Evolutionary conservation across 2,329 filamentous ascomycete species (phyloP), one percentile per base, ranked within the genome.

Genomic region (Bipolaris zeicola): DNA sequence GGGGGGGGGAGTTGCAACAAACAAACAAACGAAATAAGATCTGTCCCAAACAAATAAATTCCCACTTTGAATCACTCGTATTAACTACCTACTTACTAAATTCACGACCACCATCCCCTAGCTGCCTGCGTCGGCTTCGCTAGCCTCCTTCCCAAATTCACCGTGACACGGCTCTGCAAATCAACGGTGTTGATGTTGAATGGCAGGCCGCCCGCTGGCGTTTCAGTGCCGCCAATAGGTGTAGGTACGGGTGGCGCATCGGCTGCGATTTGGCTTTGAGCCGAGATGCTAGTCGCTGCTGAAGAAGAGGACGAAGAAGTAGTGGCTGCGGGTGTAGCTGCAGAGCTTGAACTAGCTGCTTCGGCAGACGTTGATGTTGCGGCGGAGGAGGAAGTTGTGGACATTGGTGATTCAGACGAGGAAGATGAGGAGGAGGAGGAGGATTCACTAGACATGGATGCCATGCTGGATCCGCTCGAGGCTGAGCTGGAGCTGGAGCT

Each of bases 131-230:
- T 73, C 22, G 66, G 63, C 56, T 58, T 57, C 8, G 61, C 65
- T 43, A 58, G 36, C 46, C 72, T 60, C 59, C 50, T 56, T 5
- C 72, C 72, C 37, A 77, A 39, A 24, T 70, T 71, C 7, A 76
- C 73, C 4, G 73, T 76, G 1, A 77, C 73, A 5, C 66, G 66
- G 39, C 67, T 73, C 58, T 75, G 70, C 60, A 77, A 58, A 31
- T 46, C 36, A 31, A 76, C 60, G 5, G 70, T 76, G 31, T 65
- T 67, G 54, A 77, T 72, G 45, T 77, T 68, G 36, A 77, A 76
- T 2, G 73, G 71, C 18, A 71, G 46, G 3, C 49, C 50, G 20
- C 65, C 67, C 28, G 63, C 49, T 20, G 59, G 48, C 22, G 56
- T 36, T 10, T 61, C 61, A 6, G 42, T 33, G n/a, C 60, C 52